Conservation (phyloP, 2,329 filamentous ascomycete genomes). For the Aplosporella prunicola region DNA sequence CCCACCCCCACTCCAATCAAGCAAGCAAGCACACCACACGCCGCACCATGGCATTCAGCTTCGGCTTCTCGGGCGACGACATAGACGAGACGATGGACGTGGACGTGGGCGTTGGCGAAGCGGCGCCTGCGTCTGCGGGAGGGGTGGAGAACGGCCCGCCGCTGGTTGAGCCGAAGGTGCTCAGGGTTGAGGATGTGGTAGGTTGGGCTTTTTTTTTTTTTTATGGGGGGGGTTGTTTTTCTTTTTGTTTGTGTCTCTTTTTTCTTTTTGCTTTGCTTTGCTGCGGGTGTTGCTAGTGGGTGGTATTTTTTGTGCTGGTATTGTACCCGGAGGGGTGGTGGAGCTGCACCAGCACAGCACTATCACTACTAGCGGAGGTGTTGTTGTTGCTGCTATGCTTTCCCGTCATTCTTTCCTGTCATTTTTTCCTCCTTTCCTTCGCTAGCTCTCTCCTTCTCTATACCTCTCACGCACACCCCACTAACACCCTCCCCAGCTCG, state of each 20-base stretch:
- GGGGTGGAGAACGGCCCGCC: conserved; percentile 17
- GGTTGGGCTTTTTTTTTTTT: conserved; percentile 1
- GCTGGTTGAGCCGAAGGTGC: conserved; percentile 29
- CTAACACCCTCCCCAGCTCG: conserved; percentile 37
- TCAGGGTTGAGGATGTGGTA: conserved; percentile 41
- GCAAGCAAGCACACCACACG: too few species aligned
- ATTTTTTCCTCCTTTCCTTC: not conserved
- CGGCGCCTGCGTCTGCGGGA: too few species aligned
- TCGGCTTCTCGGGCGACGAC: conserved; percentile 51
- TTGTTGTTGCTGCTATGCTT: too few species aligned
- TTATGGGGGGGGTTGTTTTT: not conserved
- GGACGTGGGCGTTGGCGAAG: too few species aligned
- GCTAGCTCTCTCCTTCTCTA: not conserved
- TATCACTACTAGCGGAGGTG: too few species aligned
- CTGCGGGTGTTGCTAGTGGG: too few species aligned
- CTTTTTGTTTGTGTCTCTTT: conserved; percentile 1
- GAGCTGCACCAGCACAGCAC: too few species aligned
- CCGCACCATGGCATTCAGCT: too few species aligned
- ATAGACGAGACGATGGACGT: conserved; percentile 35
- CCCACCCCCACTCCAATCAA: too few species aligned
- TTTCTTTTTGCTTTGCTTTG: too few species aligned
- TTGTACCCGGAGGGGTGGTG: too few species aligned
- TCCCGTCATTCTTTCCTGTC: not conserved
- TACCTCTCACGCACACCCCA: not conserved
- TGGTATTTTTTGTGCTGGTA: too few species aligned